Evolutionary conservation across 1,284 basidiomycete genomes (phyloP).

Genomic region (Cutaneotrichosporon dermatis): DNA sequence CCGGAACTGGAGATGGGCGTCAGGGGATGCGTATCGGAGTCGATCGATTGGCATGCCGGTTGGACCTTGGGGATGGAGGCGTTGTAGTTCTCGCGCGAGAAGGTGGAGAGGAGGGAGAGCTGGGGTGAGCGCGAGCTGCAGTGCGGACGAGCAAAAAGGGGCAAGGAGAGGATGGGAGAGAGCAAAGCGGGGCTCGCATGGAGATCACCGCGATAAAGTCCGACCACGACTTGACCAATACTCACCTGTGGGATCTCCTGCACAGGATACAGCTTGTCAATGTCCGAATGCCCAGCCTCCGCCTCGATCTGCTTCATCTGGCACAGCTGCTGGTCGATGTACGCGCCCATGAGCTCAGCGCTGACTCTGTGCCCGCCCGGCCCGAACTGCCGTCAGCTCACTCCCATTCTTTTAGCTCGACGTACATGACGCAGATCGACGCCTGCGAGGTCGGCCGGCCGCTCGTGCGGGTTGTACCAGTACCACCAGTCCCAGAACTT

Average conservation of each 20-base stretch:
- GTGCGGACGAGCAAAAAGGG: no score
- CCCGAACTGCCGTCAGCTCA: not conserved
- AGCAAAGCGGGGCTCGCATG: no score
- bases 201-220: no score
- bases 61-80: constrained; percentile 34
- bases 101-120: constrained; percentile 1
- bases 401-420: no score
- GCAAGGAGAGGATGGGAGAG: no score
- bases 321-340: constrained; percentile 39
- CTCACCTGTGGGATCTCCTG: constrained; percentile 9
- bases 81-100: constrained; percentile 9
- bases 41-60: constrained; percentile 23
- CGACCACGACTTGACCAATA: no score
- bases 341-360: constrained; percentile 35
- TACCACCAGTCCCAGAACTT: constrained; percentile 9
- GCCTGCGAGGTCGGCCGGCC: constrained; percentile 6
- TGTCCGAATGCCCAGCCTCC: constrained; percentile 4
- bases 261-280: constrained; percentile 24
- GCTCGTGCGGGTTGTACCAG: constrained; percentile 6
- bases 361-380: constrained; percentile 23
- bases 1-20: constrained; percentile 26
- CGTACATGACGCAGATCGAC: constrained; percentile 34
- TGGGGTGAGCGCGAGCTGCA: not conserved
- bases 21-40: constrained; percentile 27
- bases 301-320: constrained; percentile 32